Base-by-base conservation (phyloP, 192 early-diverging fungal genomes). In the Coemansia reversa region DNA sequence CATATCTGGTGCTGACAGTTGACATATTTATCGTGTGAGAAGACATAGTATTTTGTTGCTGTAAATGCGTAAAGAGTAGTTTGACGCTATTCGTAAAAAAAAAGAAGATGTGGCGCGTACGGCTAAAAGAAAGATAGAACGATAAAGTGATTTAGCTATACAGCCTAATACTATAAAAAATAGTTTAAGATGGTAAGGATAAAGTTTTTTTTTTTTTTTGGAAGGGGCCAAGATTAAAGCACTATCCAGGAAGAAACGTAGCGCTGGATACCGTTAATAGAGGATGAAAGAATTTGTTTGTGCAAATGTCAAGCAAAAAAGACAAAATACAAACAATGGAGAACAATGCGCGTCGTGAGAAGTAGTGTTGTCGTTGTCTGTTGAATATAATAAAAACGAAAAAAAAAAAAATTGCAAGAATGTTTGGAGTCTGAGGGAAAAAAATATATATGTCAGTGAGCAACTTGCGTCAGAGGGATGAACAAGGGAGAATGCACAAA, bases 1-100 rank as follows among this genome's bases (percentile, higher is more conserved):
- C 65, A 28, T 70, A 62, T 56, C 55, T 58, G 24, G 65, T 61
- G 65, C 62, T 70, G 49, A 74, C 47, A 25, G 24, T 67, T 7
- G 77, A 70, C 29, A 70, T 20, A 45, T 67, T 65, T 27, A 70
- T 49, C 14, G 59, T 51, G 18, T 47, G 55, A 25, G 60, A 58
- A 5, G 64, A 55, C 72, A 74, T 73, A 14, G 39, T 45, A 45
- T 45, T 35, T 58, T 35, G 33, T 12, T 24, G 42, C 28, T 50
- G 27, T 52, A n/a, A 47, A 29, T 50, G 16, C 58, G 48, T 22
- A 57, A 28, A 29, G 18, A 20, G 25, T 51, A 42, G n/a, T 48
- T 42, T 45, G 39, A 0, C 9, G 39, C 39, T 45, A 45, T 16
- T 45, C 16, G 35, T 45, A 2, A 45, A 35, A 4, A 3, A 45